Conservation (phyloP, 2,329 filamentous ascomycete species). For the Tolypocladium tundrense region DNA sequence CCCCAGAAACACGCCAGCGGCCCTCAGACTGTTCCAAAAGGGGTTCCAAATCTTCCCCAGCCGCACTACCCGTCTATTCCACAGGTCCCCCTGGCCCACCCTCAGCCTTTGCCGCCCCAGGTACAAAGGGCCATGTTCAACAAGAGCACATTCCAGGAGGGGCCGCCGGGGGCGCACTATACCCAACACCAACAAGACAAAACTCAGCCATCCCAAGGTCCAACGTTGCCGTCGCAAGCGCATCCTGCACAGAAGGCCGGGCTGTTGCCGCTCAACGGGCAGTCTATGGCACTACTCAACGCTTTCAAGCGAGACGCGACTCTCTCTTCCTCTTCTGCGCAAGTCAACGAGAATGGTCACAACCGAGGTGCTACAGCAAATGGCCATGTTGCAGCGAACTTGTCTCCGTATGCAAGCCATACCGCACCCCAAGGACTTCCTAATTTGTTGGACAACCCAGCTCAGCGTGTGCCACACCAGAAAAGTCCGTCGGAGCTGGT, state of each 20-base stretch:
- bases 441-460: not conserved
- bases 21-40: slow-evolving; percentile 8
- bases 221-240: slow-evolving; percentile 6
- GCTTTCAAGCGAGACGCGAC: slow-evolving; percentile 27
- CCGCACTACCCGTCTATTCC: slow-evolving; percentile 13
- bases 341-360: not conserved
- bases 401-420: not conserved
- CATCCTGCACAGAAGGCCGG: slow-evolving; percentile 4
- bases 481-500: slow-evolving; percentile 16
- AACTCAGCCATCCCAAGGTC: slow-evolving; percentile 4
- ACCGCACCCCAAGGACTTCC: not conserved
- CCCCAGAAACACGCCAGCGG: slow-evolving; percentile 5
- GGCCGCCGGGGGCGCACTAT: slow-evolving; percentile 2
- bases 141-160: slow-evolving; percentile 19
- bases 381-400: not conserved
- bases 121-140: slow-evolving; percentile 43
- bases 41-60: slow-evolving; percentile 8
- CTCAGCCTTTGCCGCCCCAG: slow-evolving; percentile 44
- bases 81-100: slow-evolving; percentile 21
- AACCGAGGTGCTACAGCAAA: not conserved
- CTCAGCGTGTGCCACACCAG: not conserved
- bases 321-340: slow-evolving; percentile 2
- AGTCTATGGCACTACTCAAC: slow-evolving; percentile 33
- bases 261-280: slow-evolving; percentile 24
- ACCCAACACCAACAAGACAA: slow-evolving; percentile 6